Evolutionary conservation across 768 basidiomycete species (phyloP).

Genomic region (Suillus occidentalis): DNA sequence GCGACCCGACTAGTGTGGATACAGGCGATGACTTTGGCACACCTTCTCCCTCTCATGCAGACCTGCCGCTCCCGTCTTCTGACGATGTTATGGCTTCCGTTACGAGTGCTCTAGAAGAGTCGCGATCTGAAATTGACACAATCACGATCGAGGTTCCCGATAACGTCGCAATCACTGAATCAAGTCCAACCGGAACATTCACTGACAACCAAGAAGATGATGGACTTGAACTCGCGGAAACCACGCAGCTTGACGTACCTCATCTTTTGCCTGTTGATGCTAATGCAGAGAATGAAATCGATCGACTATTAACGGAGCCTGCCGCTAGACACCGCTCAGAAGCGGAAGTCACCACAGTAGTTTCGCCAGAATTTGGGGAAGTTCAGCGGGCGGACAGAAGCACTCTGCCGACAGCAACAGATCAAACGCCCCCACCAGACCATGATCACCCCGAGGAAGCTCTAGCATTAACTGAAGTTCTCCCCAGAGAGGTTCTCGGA

Average conservation of each 20-base stretch:
- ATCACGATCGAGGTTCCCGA: neutral
- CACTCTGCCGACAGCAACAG: neutral
- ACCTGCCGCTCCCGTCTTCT: neutral
- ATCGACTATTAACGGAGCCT: neutral
- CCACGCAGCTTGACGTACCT: neutral
- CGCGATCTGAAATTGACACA: neutral
- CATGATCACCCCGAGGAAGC: neutral
- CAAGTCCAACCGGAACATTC: neutral
- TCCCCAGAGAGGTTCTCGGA: neutral
- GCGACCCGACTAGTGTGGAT: neutral
- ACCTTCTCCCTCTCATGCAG: neutral
- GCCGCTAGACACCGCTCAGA: neutral
- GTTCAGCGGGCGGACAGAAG: neutral
- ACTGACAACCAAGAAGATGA: neutral
- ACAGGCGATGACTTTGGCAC: neutral
- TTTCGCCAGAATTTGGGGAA: neutral
- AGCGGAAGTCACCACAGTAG: neutral
- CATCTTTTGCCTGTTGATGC: neutral
- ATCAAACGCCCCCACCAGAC: neutral
- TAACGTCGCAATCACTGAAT: neutral
- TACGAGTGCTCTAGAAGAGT: neutral
- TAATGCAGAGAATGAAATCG: neutral
- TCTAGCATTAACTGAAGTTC: neutral
- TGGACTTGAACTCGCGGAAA: neutral
- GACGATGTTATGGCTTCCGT: slow-evolving; percentile 6